Evolutionary conservation across 768 basidiomycete species (phyloP).

Genomic region (Suillus weaverae): DNA sequence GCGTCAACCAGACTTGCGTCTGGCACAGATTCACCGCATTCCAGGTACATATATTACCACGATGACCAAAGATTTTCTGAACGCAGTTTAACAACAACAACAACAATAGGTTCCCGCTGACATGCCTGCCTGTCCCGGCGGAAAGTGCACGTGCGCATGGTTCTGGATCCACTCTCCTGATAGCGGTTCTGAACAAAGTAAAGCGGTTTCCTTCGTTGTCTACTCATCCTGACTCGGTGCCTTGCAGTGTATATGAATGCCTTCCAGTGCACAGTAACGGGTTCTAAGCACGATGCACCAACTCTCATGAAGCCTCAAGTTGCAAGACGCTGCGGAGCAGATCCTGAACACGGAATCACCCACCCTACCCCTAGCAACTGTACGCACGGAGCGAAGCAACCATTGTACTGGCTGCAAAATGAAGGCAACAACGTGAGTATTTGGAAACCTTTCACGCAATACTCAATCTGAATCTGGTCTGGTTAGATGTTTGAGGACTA

Average conservation of each 20-base stretch:
- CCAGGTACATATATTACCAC: slow-evolving; percentile 40
- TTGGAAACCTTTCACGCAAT: background rate
- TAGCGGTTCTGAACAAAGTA: slow-evolving; percentile 38
- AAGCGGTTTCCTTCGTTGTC: slow-evolving; percentile 9
- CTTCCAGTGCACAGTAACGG: slow-evolving; percentile 41
- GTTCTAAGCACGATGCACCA: slow-evolving; percentile 24
- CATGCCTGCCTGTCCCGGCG: slow-evolving; percentile 44
- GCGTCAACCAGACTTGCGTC: slow-evolving; percentile 43
- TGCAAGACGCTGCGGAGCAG: slow-evolving; percentile 37
- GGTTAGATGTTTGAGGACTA: slow-evolving; percentile 33
- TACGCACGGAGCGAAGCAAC: slow-evolving; percentile 38
- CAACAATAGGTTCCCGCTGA: slow-evolving; percentile 41
- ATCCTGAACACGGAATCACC: slow-evolving; percentile 22
- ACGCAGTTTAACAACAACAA: slow-evolving; percentile 34
- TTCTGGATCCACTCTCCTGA: slow-evolving; percentile 40
- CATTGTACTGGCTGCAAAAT: slow-evolving; percentile 41
- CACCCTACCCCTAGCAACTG: slow-evolving; percentile 35
- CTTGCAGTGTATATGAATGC: slow-evolving; percentile 37
- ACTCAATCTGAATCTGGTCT: background rate
- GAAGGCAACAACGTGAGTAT: slow-evolving; percentile 41
- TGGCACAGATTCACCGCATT: slow-evolving; percentile 42
- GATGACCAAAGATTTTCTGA: slow-evolving; percentile 27
- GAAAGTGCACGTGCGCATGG: slow-evolving; percentile 46
- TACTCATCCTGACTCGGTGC: background rate
- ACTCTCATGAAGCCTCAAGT: slow-evolving; percentile 34